phyloP scores from a whole-genome alignment of 2,329 filamentous ascomycete genomes.

The Ceratocystis albifundus region DNA sequence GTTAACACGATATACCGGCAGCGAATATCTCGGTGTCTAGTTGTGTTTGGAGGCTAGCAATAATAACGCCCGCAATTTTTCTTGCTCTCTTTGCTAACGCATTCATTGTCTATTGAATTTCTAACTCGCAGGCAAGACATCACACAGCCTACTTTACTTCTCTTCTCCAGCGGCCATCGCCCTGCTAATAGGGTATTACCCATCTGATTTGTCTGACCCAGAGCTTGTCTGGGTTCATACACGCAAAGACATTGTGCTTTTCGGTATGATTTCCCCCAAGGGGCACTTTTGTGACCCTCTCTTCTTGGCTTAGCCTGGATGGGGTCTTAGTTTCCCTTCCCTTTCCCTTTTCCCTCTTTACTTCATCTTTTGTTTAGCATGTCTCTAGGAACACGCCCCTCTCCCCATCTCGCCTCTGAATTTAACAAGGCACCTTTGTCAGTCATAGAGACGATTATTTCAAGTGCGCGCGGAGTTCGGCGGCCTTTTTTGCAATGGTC shows the following conservation, averaged over 20 bases:
- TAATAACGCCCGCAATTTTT: background rate
- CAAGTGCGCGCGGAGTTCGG: background rate
- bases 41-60: background rate
- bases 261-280: slow-evolving; percentile 10
- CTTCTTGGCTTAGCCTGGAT: background rate
- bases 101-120: background rate
- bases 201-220: background rate
- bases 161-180: background rate
- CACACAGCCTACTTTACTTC: background rate
- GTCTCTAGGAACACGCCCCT: background rate
- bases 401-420: background rate
- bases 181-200: background rate
- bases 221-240: background rate
- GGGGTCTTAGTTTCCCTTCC: background rate
- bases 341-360: slow-evolving; percentile 11
- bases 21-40: background rate
- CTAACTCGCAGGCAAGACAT: background rate
- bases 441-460: background rate
- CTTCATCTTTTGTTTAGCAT: background rate
- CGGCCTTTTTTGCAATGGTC: background rate
- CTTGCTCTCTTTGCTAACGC: background rate
- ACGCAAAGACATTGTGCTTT: slow-evolving; percentile 1
- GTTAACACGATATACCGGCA: no score
- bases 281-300: slow-evolving; percentile 13
- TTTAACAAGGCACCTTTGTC: background rate